Base-by-base conservation (phyloP, 495 filamentous ascomycete species). In the Chaetomium cochliodes region DNA sequence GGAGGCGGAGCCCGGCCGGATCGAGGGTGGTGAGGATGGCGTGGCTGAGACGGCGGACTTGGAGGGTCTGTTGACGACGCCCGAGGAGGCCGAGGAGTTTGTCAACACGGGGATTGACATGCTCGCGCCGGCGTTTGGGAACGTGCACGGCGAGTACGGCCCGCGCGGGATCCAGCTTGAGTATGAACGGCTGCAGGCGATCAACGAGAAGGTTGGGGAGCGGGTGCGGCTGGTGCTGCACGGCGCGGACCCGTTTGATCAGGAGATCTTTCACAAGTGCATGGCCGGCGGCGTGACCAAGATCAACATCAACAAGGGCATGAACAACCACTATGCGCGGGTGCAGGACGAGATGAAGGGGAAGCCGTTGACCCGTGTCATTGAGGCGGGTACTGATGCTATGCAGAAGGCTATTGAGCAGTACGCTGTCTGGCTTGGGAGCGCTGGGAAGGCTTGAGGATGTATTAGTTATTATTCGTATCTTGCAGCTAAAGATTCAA, bases 21-120 rank as follows among this genome's bases (percentile, higher is more conserved):
- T 96, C 65, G 89, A 91, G 72, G 91, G 91, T 49, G 90, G 90
- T 6, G 91, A 96, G 77, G 91, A 96, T 68, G 91, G 91, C 0
- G 85, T 96, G 25, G 82, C 84, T 4, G 89, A 92, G 72, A 92
- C 90, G 41, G 87, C 77, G 1, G 90, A 91, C 67, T 73, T 93
- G 25, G 88, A 90, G 72, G 90, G 84, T 0, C 62, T 92, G 56
- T 70, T 93, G 69, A 96, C 91, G n/a, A 92, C 87, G 0, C 85
- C 88, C 0, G 89, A 90, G 73, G 85, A 93, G 74, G 89, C 88
- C 46, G 76, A 84, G 71, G 85, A 90, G 74, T 93, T 93, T 74
- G 88, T 91, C 0, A 82, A 80, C 12, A 91, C 89, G 28, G 91
- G 91, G 0, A 92, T 93, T 65, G 88, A 92, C 74, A 91, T 89